These are phyloP conservation scores for Clavariopsis aquatica DNA, from an alignment of 495 filamentous ascomycete genomes.

Conservation along the genomic window DNA sequence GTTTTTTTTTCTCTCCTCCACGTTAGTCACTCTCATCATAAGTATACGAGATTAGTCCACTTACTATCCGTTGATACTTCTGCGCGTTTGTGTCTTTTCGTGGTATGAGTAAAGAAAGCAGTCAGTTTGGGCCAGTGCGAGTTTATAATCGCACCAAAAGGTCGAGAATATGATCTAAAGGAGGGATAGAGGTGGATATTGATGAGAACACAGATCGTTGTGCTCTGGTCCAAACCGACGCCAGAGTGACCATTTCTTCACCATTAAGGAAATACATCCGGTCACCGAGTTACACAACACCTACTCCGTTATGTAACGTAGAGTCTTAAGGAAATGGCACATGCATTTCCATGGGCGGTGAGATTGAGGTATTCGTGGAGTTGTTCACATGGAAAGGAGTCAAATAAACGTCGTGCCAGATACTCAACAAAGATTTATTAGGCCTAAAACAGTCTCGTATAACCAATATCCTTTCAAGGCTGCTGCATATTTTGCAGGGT, in stretches of 20 bases:
- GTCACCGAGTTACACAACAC: neutral
- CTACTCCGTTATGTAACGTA: neutral
- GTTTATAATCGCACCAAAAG: neutral
- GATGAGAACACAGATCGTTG: neutral
- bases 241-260: neutral
- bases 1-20: too few species aligned
- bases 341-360: neutral
- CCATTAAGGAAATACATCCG: neutral
- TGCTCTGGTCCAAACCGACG: too few species aligned
- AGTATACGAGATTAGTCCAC: too few species aligned
- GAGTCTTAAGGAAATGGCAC: neutral
- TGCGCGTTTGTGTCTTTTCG: neutral
- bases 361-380: neutral
- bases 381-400: neutral
- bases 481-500: neutral
- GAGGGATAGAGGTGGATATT: neutral
- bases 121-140: neutral
- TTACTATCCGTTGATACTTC: neutral
- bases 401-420: neutral
- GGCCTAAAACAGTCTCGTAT: neutral
- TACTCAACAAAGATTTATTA: neutral
- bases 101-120: neutral
- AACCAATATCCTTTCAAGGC: neutral
- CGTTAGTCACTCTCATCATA: too few species aligned
- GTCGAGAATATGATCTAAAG: neutral